Percentiles rank a stretch among this genome's conserved stretches.
Evolutionary conservation across 1,284 basidiomycete species (phyloP).

Genomic region (Bondarzewia mesenterica): DNA sequence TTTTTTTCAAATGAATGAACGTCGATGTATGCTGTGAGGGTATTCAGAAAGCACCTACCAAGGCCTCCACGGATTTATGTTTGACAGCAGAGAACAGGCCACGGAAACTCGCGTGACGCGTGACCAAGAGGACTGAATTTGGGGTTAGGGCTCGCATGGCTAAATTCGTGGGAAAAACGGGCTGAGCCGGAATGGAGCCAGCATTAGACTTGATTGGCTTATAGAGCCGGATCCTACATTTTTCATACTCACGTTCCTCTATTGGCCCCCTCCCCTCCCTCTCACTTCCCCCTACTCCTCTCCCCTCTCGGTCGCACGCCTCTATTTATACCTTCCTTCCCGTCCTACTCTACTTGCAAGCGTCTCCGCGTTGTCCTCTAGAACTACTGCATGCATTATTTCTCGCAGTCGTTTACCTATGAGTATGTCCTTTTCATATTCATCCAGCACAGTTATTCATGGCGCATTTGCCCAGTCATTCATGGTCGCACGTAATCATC

Average conservation of each 20-base stretch:
- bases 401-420: constrained; percentile 66
- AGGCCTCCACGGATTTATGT: no score
- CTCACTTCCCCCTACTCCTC: neutral
- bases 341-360: neutral
- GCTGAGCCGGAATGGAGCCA: neutral
- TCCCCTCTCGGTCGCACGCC: no score
- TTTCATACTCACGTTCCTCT: neutral
- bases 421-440: constrained; percentile 39
- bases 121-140: neutral
- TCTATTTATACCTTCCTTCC: neutral
- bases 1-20: no score
- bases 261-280: neutral
- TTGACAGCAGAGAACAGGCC: neutral
- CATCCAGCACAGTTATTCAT: constrained; percentile 5
- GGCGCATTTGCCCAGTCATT: constrained; percentile 46
- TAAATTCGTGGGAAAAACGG: neutral
- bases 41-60: no score
- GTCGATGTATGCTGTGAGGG: no score
- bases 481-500: constrained; percentile 81
- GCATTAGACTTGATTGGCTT: neutral
- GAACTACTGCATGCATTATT: constrained; percentile 55
- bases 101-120: neutral
- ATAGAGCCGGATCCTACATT: no score
- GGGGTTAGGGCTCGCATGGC: constrained; percentile 1
- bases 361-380: neutral